Base-by-base conservation (phyloP, 2,329 filamentous ascomycete genomes). In the Emericellopsis cladophorae region DNA sequence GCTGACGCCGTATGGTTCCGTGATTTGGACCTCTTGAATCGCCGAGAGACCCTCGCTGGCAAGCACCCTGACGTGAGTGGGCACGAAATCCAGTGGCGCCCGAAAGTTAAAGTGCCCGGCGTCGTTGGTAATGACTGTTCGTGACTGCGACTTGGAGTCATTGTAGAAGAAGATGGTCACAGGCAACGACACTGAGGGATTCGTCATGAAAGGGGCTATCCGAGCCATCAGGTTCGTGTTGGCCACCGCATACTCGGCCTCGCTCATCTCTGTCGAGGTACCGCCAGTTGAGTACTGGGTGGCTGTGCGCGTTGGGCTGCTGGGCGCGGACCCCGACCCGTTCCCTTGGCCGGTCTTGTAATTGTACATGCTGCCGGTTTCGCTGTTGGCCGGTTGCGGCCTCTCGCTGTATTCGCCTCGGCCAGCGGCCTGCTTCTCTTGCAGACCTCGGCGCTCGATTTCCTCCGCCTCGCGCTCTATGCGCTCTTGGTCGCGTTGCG, bases 131-230 rank as follows among this genome's bases (percentile, higher is more conserved):
- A 76, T 73, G 4, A 95, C 77, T 1, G 85, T 95, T 40, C 83
- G 76, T 23, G 90, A 93, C 50, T 88, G 81, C 1, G 90, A 95
- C 39, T 79, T 72, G 3, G 72, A 64, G 12, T 93, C 79, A 51
- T 96, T 92, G 63, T 93, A 98, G 60, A 98, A 96, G 66, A 96
- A 95, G 1, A 95, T 69, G 0, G 88, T 95, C 40, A 98, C 81
- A 1, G 89, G 81, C 16, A 79, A 74, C 39, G 82, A 76, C 1
- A 81, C 76, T 42, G 89, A 66, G 0, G 92, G 87, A 33, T 81
- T 89, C 1, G 87, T 87, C 64, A 98, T 74, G 56, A 98, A 98
- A 0, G 92, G 92, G 12, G 79, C 81, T 35, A 98, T 70, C 40
- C 92, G 75, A 40, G 85, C 80, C 79, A 95, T 87, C 36, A 98